phyloP scores from a whole-genome alignment of 2,329 filamentous ascomycete species.

The Aureobasidium pullulans region DNA sequence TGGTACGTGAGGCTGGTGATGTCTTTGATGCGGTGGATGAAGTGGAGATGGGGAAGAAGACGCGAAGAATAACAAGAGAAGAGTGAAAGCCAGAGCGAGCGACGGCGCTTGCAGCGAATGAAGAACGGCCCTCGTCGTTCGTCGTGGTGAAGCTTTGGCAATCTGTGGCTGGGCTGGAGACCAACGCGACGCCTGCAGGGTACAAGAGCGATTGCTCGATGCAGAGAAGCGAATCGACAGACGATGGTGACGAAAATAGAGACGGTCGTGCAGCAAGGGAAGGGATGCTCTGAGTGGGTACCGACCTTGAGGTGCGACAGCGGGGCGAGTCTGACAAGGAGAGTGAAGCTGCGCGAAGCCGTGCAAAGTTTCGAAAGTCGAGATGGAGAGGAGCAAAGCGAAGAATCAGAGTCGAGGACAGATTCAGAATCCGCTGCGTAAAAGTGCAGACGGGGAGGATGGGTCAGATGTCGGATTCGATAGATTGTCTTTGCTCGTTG shows the following conservation, averaged over 20 bases:
- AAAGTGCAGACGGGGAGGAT: background rate
- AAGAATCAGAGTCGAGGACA: background rate
- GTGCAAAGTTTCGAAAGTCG: background rate
- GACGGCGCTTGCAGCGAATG: background rate
- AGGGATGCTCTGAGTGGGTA: background rate
- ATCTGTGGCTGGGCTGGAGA: background rate
- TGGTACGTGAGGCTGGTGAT: slow-evolving; percentile 7
- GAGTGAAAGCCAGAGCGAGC: background rate
- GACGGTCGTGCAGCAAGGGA: slow-evolving; percentile 10
- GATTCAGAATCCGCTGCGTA: background rate
- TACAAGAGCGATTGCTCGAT: slow-evolving; percentile 3
- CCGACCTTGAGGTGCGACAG: slow-evolving; percentile 14
- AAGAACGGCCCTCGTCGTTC: background rate
- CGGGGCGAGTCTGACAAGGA: slow-evolving; percentile 10
- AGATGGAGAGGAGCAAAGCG: background rate
- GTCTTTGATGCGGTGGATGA: background rate
- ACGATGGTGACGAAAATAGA: slow-evolving; percentile 6
- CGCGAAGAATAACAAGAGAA: background rate
- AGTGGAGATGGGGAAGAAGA: background rate
- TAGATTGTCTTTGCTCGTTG: slow-evolving; percentile 10
- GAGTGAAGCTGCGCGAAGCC: slow-evolving; percentile 12
- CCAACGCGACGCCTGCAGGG: background rate
- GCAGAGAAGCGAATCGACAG: background rate
- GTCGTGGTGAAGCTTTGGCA: background rate
- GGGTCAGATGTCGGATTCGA: slow-evolving; percentile 10